Evolutionary conservation across 148 eudicot species (phyloP), one percentile per base, ranked within the genome.

Genomic region (Gaultheria prostrata): DNA sequence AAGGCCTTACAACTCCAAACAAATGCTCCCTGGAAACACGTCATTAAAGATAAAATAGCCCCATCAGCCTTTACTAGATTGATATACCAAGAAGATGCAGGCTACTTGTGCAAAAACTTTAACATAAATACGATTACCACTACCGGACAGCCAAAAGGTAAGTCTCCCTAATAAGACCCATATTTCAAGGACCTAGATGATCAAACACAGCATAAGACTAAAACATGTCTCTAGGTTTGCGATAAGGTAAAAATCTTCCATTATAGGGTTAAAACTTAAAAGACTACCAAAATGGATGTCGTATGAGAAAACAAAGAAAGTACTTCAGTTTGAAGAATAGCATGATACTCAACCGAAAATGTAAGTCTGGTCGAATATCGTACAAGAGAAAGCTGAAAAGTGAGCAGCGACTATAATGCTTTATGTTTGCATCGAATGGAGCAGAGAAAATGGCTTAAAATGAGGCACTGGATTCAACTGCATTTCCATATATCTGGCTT

Each of bases 1-100:
- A 97, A 89, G 82, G 98, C 95, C 89, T 91, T 94, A 86, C 93
- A 89, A 88, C 96, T 94, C 99, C 99, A 97, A 87, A 97, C 85
- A 87, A 89, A 94, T 51, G 99, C 99, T 87, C 99, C 99, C 99
- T 97, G 91, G 45, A 86, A 84, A 56, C 50, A 85, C 15, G 65
- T 81, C 63, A 80, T 75, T 1, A 77, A 49, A 78, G 69, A 67
- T 84, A 70, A 76, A 48, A 74, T 69, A 85, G 35, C 33, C 28
- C 54, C 35, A 75, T 77, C 73, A 63, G 61, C 77, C 39, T n/a
- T 63, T 28, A 65, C 24, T 11, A 18, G 35, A 77, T 10, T 21
- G 54, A 77, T 15, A 69, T 69, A 10, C 57, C 54, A 67, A 77
- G 24, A 77, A 45, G 85, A 78, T 53, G 61, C 8, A 71, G 20